These are phyloP conservation scores for Copromyces sp. DNA, from an alignment of 495 filamentous ascomycete species.

Conservation along the genomic window DNA sequence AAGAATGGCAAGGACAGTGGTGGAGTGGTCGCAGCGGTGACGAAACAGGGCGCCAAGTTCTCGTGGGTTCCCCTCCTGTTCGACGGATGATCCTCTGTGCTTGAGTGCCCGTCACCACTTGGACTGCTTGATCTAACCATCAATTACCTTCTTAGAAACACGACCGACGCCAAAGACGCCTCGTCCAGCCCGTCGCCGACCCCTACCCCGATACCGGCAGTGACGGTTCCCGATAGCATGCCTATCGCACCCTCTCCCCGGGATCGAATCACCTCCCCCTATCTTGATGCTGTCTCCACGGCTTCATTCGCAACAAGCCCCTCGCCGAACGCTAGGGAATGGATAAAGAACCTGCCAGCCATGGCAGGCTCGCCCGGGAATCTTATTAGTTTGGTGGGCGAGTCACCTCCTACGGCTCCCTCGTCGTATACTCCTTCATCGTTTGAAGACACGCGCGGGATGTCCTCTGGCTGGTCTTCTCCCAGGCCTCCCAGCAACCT, in stretches of 20 bases:
- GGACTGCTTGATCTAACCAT: not conserved
- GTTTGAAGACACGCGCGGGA: constrained; percentile 38
- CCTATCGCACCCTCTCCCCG: not conserved
- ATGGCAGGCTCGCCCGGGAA: constrained; percentile 46
- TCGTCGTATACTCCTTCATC: constrained; percentile 46
- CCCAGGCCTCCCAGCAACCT: constrained; percentile 28
- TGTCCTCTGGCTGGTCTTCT: constrained; percentile 33
- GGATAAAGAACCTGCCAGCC: constrained; percentile 36
- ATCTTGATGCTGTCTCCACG: constrained; percentile 35
- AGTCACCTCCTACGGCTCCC: constrained; percentile 42
- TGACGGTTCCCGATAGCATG: not conserved
- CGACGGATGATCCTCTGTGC: not conserved
- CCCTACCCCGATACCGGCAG: constrained; percentile 1
- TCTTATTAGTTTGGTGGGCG: constrained; percentile 42
- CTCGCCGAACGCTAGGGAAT: constrained; percentile 42
- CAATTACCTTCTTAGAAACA: constrained; percentile 12
- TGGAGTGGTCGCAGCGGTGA: constrained; percentile 42
- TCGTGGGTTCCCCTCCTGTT: constrained; percentile 26
- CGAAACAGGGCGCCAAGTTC: constrained; percentile 40
- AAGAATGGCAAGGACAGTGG: constrained; percentile 44
- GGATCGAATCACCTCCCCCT: constrained; percentile 28
- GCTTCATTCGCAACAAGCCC: constrained; percentile 37
- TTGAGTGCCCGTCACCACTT: not conserved
- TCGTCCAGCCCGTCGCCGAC: constrained; percentile 33
- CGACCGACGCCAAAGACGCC: constrained; percentile 24